phyloP scores from a whole-genome alignment of 371 early-diverging fungal species.

The Mortierella polycephala region DNA sequence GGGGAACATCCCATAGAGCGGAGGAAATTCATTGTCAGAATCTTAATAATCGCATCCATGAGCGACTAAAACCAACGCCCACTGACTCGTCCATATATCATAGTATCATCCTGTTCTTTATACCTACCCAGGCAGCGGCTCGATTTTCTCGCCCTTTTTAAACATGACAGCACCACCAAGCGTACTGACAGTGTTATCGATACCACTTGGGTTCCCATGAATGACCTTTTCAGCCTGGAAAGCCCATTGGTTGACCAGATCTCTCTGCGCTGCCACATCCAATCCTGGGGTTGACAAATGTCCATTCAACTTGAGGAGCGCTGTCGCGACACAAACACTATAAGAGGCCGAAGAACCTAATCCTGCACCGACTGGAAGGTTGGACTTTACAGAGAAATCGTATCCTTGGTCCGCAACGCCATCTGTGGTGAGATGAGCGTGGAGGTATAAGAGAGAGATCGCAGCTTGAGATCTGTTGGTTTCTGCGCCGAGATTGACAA shows the following conservation, averaged over 20 bases:
- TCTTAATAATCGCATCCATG: neutral
- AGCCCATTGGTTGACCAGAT: conserved; percentile 85
- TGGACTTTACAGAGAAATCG: conserved; percentile 75
- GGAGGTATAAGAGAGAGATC: conserved; percentile 63
- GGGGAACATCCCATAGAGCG: neutral
- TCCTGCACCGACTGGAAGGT: conserved; percentile 94
- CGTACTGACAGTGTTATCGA: conserved; percentile 92
- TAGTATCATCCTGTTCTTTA: neutral
- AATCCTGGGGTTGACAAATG: conserved; percentile 21
- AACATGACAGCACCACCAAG: conserved; percentile 68
- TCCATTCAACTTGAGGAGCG: conserved; percentile 69
- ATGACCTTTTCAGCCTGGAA: conserved; percentile 92
- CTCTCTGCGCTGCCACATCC: conserved; percentile 50
- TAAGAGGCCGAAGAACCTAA: conserved; percentile 96
- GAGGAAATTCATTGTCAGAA: neutral
- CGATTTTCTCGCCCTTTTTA: conserved; percentile 48
- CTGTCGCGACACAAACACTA: conserved; percentile 82
- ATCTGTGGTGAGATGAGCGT: conserved; percentile 40
- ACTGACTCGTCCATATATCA: conserved; percentile 19
- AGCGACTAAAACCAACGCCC: conserved; percentile 24
- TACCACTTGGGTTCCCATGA: conserved; percentile 96
- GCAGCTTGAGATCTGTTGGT: conserved; percentile 61
- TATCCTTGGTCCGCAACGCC: conserved; percentile 56
- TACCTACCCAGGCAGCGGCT: conserved; percentile 44
- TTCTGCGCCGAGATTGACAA: conserved; percentile 34